Conservation (phyloP, 2,329 filamentous ascomycete genomes). For the Colletotrichum chrysophilum region DNA sequence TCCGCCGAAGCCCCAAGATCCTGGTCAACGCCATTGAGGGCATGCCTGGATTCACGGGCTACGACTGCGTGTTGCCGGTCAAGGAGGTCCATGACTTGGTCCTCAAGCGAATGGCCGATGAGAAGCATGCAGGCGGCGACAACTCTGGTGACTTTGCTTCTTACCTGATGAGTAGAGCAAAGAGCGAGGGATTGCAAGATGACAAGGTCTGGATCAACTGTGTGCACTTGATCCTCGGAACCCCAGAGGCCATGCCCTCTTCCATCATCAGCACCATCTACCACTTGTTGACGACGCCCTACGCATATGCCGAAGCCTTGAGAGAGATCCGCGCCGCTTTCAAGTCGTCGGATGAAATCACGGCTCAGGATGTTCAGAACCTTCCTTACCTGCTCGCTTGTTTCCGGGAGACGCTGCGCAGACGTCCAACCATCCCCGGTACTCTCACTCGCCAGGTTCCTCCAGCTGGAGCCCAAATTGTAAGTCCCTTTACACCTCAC, state of each 20-base stretch:
- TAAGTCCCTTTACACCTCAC: neutral
- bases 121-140: neutral
- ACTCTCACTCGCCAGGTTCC: neutral
- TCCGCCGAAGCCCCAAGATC: neutral
- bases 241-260: slow-evolving; percentile 51
- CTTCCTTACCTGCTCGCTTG: slow-evolving; percentile 44
- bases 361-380: slow-evolving; percentile 28
- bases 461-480: neutral
- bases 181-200: neutral
- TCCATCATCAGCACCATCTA: slow-evolving; percentile 44
- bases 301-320: slow-evolving; percentile 31
- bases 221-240: slow-evolving; percentile 34
- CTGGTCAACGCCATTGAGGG: neutral
- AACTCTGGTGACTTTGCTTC: neutral
- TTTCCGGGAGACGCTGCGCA: slow-evolving; percentile 44
- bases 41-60: neutral
- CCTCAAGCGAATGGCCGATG: neutral
- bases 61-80: neutral
- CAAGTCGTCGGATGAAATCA: slow-evolving; percentile 39
- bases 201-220: slow-evolving; percentile 17
- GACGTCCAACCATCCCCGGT: neutral
- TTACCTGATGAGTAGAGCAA: neutral
- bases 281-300: slow-evolving; percentile 37
- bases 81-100: neutral
- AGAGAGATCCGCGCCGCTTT: slow-evolving; percentile 45